Evolutionary conservation across 768 basidiomycete genomes (phyloP), one percentile per base, ranked within the genome.

Genomic region (Pisolithus microcarpus): DNA sequence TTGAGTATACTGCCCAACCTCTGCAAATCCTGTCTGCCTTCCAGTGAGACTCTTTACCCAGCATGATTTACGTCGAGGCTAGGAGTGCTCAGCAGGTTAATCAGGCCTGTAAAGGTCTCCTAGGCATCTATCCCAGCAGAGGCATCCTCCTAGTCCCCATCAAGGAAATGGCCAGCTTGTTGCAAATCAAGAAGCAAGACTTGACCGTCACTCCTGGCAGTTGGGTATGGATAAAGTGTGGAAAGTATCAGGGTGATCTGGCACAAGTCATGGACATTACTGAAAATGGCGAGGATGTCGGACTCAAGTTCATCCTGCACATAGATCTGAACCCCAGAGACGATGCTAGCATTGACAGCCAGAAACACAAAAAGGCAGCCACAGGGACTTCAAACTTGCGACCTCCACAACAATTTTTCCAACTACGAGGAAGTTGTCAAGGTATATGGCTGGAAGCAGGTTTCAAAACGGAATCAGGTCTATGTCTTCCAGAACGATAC

Each of bases 1-100:
- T 85, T 21, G 88, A 95, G 65, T 87, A 84, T 65, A 79, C 79
- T 3, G 81, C 80, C 43, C 77, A 75, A 30, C 91, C 92, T 0
- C 79, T 97, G 37, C 78, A 78, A n/a, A 93, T 99, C 58, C 72
- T 88, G 42, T 91, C 96, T 7, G 91, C 91, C 7, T 99, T 99
- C 70, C 89, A 95, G 66, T 86, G 95, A 43, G 94, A 97, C 65
- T 94, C 94, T 2, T 74, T 99, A 2, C 84, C 88, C 0, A 95
- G 94, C 1, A 92, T 92, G 84, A 85, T 99, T 55, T 99, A 98
- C 63, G 85, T 99, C 43, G 96, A 99, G 71, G 92, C 95, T 8
- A 81, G 87, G 46, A 87, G 87, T 54, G 78, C 91, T 28, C 84
- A 89, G 52, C 84, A 91, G 59, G 95, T 97, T 50, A 79, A 75